These are phyloP conservation scores for Plasmopara muralis DNA, from an alignment of 352 stramenopile species.

Conservation along the genomic window DNA sequence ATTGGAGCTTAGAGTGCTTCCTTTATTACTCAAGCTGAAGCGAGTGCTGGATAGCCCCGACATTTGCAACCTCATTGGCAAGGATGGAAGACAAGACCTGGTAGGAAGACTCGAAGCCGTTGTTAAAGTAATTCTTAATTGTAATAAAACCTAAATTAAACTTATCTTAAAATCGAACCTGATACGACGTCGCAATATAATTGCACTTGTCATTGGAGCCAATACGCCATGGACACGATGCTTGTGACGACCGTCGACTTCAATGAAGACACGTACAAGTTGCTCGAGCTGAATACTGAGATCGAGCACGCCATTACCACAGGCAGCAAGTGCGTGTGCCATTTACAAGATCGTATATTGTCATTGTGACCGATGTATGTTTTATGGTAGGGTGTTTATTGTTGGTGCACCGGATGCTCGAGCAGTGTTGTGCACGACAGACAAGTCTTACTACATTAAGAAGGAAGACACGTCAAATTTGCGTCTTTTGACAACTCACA, in stretches of 20 bases:
- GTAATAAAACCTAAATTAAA: neutral
- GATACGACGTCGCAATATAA: neutral
- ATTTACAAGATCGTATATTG: neutral
- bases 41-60: slow-evolving; percentile 19
- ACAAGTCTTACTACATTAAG: slow-evolving; percentile 62
- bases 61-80: slow-evolving; percentile 13
- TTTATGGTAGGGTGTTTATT: slow-evolving; percentile 44
- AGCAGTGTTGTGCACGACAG: slow-evolving; percentile 65
- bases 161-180: neutral
- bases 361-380: neutral
- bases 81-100: slow-evolving; percentile 22
- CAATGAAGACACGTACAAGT: slow-evolving; percentile 42
- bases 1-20: slow-evolving; percentile 35
- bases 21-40: slow-evolving; percentile 28
- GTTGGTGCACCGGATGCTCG: slow-evolving; percentile 45
- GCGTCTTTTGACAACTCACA: slow-evolving; percentile 57
- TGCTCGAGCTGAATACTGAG: slow-evolving; percentile 59
- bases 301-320: slow-evolving; percentile 48
- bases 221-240: slow-evolving; percentile 20
- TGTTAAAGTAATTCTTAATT: slow-evolving; percentile 21
- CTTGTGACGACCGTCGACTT: slow-evolving; percentile 52
- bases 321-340: slow-evolving; percentile 35
- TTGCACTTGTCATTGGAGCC: neutral
- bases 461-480: slow-evolving; percentile 83
- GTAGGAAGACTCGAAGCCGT: slow-evolving; percentile 29